Evolutionary conservation across 1,139 yeast species (phyloP), one percentile per base, ranked within the genome.

Genomic region (Sugiyamaella neomexicana): DNA sequence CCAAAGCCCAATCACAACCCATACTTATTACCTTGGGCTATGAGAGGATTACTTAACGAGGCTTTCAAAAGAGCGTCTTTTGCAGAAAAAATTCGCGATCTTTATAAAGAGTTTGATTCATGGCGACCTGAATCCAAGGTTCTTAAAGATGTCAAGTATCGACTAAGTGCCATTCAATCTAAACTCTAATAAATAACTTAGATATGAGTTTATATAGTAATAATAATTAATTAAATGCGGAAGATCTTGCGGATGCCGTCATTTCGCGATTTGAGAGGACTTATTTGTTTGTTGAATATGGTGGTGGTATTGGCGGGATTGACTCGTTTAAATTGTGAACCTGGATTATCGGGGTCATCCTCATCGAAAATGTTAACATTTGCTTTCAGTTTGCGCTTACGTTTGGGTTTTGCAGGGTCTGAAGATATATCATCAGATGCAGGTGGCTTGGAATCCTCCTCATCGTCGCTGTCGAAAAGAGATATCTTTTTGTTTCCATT

Each of bases 81-180:
- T 72, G 75, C 51, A 74, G 76, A 60, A 1, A 89, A 86, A 58
- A 80, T 89, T 29, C 74, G 77, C 43, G 76, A 76, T 52, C 76
- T 90, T 45, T 81, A 86, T 60, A 77, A 76, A 16, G 86, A 86
- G 68, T 91, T 89, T 69, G 93, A 86, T 49, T 72, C 75, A 31
- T 91, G 98, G 98, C 80, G 80, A 52, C 98, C 98, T 0, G 91
- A 86, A 44, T 80, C 87, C 1, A 90, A 89, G 68, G 81, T 80
- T 8, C 72, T 89, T 63, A 89, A 87, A 65, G 96, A 90, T 54
- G 79, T 91, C 65, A 89, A 89, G 71, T 89, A 87, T 66, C 77
- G 97, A 57, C 74, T 91, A 55, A 87, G 83, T 64, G 97, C 97
- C 6, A 66, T 68, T 20, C 67, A 66, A 53, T 57, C 69, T 1